Base-by-base conservation (phyloP, 2,329 filamentous ascomycete genomes). In the Penicillium polonicum region DNA sequence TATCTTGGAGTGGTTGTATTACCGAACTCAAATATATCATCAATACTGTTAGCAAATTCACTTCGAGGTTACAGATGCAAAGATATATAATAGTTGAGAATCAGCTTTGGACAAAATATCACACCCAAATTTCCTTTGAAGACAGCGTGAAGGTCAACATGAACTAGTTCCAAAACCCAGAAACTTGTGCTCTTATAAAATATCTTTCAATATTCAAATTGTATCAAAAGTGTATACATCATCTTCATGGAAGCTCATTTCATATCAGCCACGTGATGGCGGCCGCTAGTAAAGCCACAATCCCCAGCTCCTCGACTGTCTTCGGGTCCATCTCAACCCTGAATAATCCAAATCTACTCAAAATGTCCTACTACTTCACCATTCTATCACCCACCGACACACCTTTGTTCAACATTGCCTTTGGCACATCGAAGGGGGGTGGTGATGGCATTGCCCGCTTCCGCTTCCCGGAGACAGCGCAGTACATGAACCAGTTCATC, bases 281-380 rank as follows among this genome's bases (percentile, higher is more conserved):
- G 25, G 29, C 41, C 39, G 35, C 48, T 57, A 58, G 55, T 58
- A 52, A 49, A 52, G 39, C 50, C 41, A 44, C 44, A 29, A 21
- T 36, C 51, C 29, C 48, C 41, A 59, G 51, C 44, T 50, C 56
- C 53, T 48, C 41, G 23, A 58, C 27, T 23, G 29, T 35, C 15
- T 5, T 36, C 10, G 31, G 31, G 21, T 48, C 38, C 50, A 38
- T 42, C 38, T 48, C 45, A 50, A 48, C 42, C 41, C 41, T 49
- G 42, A 53, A 43, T 45, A 46, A 55, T 46, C 45, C 25, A 19
- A 48, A 48, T 42, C 41, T 52, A 41, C 39, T 43, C 67, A 81
- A 67, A 63, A 97, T 97, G 94, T 97, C 92, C 60, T 99, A 97
- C 83, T 97, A 97, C 81, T 97, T 99, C 79, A 90, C 90, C 72